A percentile compares a stretch with the other conserved stretches of the same genome.
Evolutionary conservation across 345 rosid species (phyloP).

Genomic region (Isatis tinctoria): DNA sequence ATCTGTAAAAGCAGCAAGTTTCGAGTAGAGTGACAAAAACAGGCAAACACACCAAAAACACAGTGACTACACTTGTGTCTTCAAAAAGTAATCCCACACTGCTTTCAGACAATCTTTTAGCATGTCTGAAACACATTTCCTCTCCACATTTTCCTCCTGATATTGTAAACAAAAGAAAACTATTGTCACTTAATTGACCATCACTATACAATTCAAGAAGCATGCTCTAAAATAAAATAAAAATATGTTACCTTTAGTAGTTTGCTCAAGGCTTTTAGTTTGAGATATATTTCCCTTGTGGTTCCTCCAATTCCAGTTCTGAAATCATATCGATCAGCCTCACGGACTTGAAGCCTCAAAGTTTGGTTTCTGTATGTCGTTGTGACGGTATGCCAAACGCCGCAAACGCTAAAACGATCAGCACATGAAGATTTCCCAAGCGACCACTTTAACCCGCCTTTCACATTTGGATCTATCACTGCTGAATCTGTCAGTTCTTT

Average conservation of each 20-base stretch:
- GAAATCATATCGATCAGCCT: slow-evolving; percentile 58
- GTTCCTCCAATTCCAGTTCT: slow-evolving; percentile 36
- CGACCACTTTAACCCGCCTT: slow-evolving; percentile 74
- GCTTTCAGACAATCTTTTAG: slow-evolving; percentile 19
- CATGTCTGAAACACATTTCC: slow-evolving; percentile 19
- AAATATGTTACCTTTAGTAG: slow-evolving; percentile 21
- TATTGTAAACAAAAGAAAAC: background rate
- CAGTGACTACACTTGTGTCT: slow-evolving; percentile 8
- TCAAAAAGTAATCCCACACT: slow-evolving; percentile 15
- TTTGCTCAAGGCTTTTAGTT: slow-evolving; percentile 36
- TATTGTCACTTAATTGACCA: background rate
- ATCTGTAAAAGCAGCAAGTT: background rate
- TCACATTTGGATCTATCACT: slow-evolving; percentile 46
- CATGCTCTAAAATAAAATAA: background rate
- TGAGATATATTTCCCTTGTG: slow-evolving; percentile 38
- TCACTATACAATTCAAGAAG: background rate
- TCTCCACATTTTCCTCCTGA: slow-evolving; percentile 16
- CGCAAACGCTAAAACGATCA: slow-evolving; percentile 39
- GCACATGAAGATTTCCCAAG: slow-evolving; percentile 38
- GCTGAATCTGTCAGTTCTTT: slow-evolving; percentile 44
- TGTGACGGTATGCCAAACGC: slow-evolving; percentile 44
- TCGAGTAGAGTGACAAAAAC: slow-evolving; percentile 4
- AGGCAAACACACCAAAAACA: slow-evolving; percentile 1
- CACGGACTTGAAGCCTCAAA: slow-evolving; percentile 44
- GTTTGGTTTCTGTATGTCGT: slow-evolving; percentile 35